Conservation (phyloP, 306 rosid genomes). For the Cotoneaster glaucophyllus region DNA sequence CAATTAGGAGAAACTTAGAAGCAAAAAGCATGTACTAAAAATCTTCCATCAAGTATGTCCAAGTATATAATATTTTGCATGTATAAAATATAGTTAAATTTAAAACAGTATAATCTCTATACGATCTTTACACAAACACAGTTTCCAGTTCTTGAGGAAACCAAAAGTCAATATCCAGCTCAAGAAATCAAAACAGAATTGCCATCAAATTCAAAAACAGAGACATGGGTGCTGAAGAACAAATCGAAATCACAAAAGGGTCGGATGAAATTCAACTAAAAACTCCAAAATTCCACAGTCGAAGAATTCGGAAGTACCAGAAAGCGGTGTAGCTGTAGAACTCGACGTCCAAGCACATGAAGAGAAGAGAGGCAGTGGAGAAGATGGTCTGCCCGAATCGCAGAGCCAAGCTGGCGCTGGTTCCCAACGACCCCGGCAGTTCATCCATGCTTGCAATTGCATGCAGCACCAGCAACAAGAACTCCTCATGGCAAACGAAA, state of each 20-base stretch:
- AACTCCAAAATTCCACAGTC: background rate
- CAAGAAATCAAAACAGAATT: background rate
- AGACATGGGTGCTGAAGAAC: background rate
- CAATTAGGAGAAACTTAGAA: background rate
- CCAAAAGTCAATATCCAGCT: background rate
- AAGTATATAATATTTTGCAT: background rate
- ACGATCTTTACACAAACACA: background rate
- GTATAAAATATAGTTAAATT: background rate
- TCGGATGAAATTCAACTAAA: background rate
- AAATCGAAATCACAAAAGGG: conserved; percentile 4
- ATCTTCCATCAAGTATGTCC: background rate
- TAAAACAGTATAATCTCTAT: background rate
- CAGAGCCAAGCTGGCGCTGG: conserved; percentile 89
- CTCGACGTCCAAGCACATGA: conserved; percentile 70
- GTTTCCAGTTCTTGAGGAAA: background rate
- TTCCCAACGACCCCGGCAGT: conserved; percentile 86
- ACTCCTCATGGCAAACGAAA: conserved; percentile 14
- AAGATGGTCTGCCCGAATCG: conserved; percentile 83
- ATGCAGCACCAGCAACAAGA: background rate
- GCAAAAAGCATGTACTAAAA: background rate
- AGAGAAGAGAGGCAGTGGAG: conserved; percentile 80
- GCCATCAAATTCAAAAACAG: conserved; percentile 2
- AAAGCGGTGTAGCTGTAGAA: conserved; percentile 81
- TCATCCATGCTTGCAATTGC: conserved; percentile 55
- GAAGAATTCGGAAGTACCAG: conserved; percentile 40